Percentiles rank a stretch among this genome's conserved stretches.
Evolutionary conservation across 208 protist genomes (phyloP).

Genomic region (Leishmania mexicana): DNA sequence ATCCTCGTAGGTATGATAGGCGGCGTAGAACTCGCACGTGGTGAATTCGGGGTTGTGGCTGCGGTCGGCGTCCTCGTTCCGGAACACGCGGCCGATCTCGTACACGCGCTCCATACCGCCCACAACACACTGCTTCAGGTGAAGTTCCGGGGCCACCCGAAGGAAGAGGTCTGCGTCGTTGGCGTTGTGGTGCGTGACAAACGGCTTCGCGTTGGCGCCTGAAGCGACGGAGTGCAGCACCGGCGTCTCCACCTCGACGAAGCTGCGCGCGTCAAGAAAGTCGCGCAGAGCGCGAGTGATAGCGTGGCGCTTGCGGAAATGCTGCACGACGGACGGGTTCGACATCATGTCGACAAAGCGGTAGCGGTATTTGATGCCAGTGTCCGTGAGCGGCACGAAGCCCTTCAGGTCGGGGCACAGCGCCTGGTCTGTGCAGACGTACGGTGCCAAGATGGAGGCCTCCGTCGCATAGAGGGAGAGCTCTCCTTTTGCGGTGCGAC

Average conservation of each 20-base stretch:
- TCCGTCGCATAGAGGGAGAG: constrained; percentile 72
- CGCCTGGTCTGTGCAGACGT: constrained; percentile 85
- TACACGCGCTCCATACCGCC: constrained; percentile 95
- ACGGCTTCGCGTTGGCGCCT: constrained; percentile 92
- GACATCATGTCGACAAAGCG: constrained; percentile 91
- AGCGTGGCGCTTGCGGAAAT: constrained; percentile 66
- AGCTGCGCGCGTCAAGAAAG: constrained; percentile 74
- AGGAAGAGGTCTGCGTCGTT: constrained; percentile 82
- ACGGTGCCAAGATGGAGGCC: constrained; percentile 72
- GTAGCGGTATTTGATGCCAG: constrained; percentile 87
- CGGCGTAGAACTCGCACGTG: constrained; percentile 93
- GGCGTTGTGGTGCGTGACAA: constrained; percentile 92
- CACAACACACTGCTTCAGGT: constrained; percentile 95
- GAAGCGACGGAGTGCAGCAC: constrained; percentile 88
- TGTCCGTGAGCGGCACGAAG: constrained; percentile 69
- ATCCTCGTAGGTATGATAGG: constrained; percentile 95
- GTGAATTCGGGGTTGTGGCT: constrained; percentile 97
- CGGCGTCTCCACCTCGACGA: constrained; percentile 96
- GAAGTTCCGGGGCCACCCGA: constrained; percentile 93
- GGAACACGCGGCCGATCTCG: constrained; percentile 95
- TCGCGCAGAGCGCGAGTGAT: constrained; percentile 65
- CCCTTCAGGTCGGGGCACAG: constrained; percentile 78
- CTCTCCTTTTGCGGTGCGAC: constrained; percentile 82
- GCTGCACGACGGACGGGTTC: constrained; percentile 47
- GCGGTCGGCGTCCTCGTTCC: constrained; percentile 94